Conservation (phyloP, 129 eudicot species). For the Chrysanthemum makinoi region DNA sequence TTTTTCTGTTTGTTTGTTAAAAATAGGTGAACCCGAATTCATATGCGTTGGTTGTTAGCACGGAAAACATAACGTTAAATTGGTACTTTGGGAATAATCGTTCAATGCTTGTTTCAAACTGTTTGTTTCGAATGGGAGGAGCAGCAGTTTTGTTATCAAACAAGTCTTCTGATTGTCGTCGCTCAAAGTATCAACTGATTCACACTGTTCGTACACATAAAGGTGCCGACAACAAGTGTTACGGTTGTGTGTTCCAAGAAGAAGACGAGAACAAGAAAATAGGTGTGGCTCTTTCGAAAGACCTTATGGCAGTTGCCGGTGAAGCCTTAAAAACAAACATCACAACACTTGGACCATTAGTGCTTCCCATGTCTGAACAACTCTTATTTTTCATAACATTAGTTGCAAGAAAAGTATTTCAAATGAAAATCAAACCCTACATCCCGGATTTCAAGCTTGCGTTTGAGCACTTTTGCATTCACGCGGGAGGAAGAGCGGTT, state of each 20-base stretch:
- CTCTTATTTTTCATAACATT: slow-evolving; percentile 44
- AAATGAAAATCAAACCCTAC: slow-evolving; percentile 57
- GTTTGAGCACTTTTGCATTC: slow-evolving; percentile 69
- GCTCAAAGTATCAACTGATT: slow-evolving; percentile 53
- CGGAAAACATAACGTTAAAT: slow-evolving; percentile 62
- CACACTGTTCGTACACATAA: slow-evolving; percentile 65
- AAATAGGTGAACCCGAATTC: slow-evolving; percentile 41
- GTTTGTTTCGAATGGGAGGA: slow-evolving; percentile 68
- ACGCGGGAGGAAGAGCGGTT: slow-evolving; percentile 72
- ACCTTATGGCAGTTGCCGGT: slow-evolving; percentile 59
- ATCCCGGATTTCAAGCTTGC: slow-evolving; percentile 67
- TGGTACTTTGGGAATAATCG: slow-evolving; percentile 63
- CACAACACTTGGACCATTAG: slow-evolving; percentile 56
- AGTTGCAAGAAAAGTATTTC: slow-evolving; percentile 49
- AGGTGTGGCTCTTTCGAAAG: slow-evolving; percentile 58
- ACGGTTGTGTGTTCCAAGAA: slow-evolving; percentile 56
- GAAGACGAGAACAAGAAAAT: slow-evolving; percentile 58
- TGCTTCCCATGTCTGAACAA: slow-evolving; percentile 53
- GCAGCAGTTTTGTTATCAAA: slow-evolving; percentile 56
- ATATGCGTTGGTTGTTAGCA: slow-evolving; percentile 46
- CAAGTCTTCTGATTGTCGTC: slow-evolving; percentile 35
- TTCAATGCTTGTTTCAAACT: slow-evolving; percentile 71
- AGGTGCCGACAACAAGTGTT: slow-evolving; percentile 60
- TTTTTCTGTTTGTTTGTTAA: no score
- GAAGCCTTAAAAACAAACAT: slow-evolving; percentile 61